phyloP scores from a whole-genome alignment of 495 filamentous ascomycete species.

The Penicillium atrosanguineum region DNA sequence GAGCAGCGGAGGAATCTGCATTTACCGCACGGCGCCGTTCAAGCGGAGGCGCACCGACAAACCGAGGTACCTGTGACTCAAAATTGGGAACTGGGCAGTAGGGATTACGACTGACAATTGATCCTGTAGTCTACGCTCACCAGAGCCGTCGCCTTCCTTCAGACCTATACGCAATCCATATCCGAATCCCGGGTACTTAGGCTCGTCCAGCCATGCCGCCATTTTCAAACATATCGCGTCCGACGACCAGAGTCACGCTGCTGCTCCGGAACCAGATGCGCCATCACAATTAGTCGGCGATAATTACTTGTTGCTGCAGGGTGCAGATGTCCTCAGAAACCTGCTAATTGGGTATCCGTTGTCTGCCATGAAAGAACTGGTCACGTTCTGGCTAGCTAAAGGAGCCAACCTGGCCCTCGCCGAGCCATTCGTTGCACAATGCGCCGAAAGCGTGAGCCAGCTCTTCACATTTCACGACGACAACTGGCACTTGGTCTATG shows the following conservation, averaged over 20 bases:
- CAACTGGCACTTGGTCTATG: constrained; percentile 31
- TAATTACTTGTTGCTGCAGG: constrained; percentile 24
- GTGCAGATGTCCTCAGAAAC: constrained; percentile 27
- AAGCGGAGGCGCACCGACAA: constrained; percentile 29
- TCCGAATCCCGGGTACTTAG: constrained; percentile 44
- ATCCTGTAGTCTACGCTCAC: constrained; percentile 15
- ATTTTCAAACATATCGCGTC: constrained; percentile 41
- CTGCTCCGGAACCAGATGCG: constrained; percentile 4
- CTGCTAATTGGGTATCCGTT: constrained; percentile 23
- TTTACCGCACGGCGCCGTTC: constrained; percentile 42
- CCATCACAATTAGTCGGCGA: constrained; percentile 19
- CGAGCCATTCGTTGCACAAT: constrained; percentile 30
- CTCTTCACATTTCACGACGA: constrained; percentile 25
- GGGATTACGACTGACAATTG: neutral
- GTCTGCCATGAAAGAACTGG: constrained; percentile 28
- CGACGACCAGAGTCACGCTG: constrained; percentile 12
- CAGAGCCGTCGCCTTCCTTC: constrained; percentile 24
- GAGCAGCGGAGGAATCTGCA: constrained; percentile 27
- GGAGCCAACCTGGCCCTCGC: constrained; percentile 36
- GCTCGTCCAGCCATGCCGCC: constrained; percentile 41
- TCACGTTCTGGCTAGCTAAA: constrained; percentile 32
- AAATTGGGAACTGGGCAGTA: neutral
- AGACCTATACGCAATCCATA: constrained; percentile 32
- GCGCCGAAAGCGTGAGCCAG: constrained; percentile 26
- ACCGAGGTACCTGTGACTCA: constrained; percentile 11